Evolutionary conservation across 352 stramenopile species (phyloP).

Genomic region (Phytophthora hybrid): DNA sequence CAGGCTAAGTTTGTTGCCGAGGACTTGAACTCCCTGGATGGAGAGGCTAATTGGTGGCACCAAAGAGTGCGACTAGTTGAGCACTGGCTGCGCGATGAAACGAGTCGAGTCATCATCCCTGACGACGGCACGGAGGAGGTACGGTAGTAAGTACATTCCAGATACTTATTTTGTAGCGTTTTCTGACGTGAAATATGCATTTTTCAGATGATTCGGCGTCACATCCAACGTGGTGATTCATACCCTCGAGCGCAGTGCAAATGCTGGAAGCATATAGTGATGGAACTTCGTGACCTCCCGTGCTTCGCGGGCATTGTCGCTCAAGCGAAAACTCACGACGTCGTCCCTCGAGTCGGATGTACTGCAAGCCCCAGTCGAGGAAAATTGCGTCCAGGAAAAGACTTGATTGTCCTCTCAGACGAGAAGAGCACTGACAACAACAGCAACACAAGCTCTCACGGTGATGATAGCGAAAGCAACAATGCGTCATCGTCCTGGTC

Average conservation of each 20-base stretch:
- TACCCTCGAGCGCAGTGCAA: slow-evolving; percentile 70
- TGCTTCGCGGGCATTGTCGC: slow-evolving; percentile 40
- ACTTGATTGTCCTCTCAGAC: slow-evolving; percentile 76
- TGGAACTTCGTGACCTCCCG: slow-evolving; percentile 77
- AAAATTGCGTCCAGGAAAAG: slow-evolving; percentile 80
- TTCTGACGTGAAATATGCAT: neutral
- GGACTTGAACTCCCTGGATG: slow-evolving; percentile 47
- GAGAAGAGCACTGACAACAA: slow-evolving; percentile 33
- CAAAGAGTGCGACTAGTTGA: slow-evolving; percentile 70
- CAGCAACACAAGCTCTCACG: slow-evolving; percentile 28
- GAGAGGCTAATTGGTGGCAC: slow-evolving; percentile 73
- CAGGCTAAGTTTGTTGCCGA: slow-evolving; percentile 66
- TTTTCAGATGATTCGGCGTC: slow-evolving; percentile 71
- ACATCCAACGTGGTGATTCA: slow-evolving; percentile 78
- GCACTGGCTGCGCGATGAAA: slow-evolving; percentile 76
- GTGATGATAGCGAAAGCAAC: slow-evolving; percentile 32
- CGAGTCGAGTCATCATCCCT: slow-evolving; percentile 61
- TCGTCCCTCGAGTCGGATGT: neutral
- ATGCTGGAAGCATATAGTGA: slow-evolving; percentile 84
- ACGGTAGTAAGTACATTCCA: neutral
- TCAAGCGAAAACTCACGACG: slow-evolving; percentile 19
- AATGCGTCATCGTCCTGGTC: slow-evolving; percentile 37
- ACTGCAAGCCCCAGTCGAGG: slow-evolving; percentile 71
- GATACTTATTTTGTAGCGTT: neutral
- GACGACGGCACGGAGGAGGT: slow-evolving; percentile 82